phyloP scores from a whole-genome alignment of 495 filamentous ascomycete genomes.

The Aspergillus hancockii region DNA sequence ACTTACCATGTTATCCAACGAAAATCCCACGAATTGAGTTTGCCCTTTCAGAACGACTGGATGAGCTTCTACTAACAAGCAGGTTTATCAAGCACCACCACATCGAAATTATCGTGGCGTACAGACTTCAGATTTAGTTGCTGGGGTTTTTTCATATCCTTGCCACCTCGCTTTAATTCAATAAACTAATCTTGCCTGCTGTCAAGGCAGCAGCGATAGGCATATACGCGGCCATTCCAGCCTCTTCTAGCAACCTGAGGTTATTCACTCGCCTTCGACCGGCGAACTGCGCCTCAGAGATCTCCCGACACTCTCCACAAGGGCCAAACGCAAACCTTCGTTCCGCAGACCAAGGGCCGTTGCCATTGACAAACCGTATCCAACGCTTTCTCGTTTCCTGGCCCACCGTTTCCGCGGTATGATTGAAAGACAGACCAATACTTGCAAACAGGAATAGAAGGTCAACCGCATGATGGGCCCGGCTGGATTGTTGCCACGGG shows the following conservation, averaged over 20 bases:
- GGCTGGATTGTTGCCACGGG: constrained; percentile 45
- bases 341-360: constrained; percentile 31
- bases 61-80: no score
- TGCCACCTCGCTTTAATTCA: constrained; percentile 26
- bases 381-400: constrained; percentile 38
- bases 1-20: no score
- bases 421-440: constrained; percentile 34
- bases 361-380: constrained; percentile 35
- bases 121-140: background rate
- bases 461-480: constrained; percentile 48
- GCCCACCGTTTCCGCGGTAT: constrained; percentile 30
- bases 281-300: constrained; percentile 34
- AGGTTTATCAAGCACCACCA: no score
- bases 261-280: constrained; percentile 30
- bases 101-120: background rate
- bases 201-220: constrained; percentile 36
- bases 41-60: no score
- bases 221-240: constrained; percentile 32
- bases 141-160: background rate
- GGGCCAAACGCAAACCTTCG: constrained; percentile 37
- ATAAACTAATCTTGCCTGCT: constrained; percentile 40
- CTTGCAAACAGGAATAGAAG: constrained; percentile 44
- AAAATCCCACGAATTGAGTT: no score
- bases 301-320: constrained; percentile 36
- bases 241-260: constrained; percentile 29